A percentile compares a stretch with the other conserved stretches of the same genome.
These are phyloP conservation scores for Phytophthora ramorum DNA, from an alignment of 352 stramenopile species.

Conservation along the genomic window DNA sequence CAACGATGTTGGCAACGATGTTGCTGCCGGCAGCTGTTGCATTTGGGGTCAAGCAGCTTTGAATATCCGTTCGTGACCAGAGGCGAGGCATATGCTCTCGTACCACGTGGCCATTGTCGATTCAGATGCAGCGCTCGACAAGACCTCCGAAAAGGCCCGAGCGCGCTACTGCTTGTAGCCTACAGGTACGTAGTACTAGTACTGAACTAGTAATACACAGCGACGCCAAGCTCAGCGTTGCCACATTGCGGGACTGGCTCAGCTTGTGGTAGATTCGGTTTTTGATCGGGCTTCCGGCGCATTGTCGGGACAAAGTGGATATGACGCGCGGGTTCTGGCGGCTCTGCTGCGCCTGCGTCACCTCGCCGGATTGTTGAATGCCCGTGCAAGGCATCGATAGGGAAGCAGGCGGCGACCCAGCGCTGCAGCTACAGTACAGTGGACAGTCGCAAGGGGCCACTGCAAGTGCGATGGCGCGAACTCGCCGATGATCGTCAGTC, in stretches of 20 bases:
- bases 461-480: constrained; percentile 15
- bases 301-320: constrained; percentile 7
- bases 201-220: too few species aligned
- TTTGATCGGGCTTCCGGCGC: constrained; percentile 2
- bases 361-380: constrained; percentile 8
- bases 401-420: neutral
- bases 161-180: too few species aligned
- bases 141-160: constrained; percentile 25
- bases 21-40: constrained; percentile 9
- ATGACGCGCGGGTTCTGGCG: constrained; percentile 9
- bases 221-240: too few species aligned
- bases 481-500: neutral
- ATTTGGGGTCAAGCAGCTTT: constrained; percentile 24
- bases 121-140: constrained; percentile 4
- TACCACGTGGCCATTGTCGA: constrained; percentile 25
- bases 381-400: constrained; percentile 16
- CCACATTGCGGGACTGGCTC: neutral
- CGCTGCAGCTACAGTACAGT: neutral
- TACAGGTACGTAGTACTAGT: too few species aligned
- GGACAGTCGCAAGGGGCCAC: constrained; percentile 1
- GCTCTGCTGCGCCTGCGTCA: neutral
- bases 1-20: neutral
- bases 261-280: constrained; percentile 17
- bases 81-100: too few species aligned
- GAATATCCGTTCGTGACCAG: neutral